A percentile compares a stretch with the other conserved stretches of the same genome.
These are phyloP conservation scores for Fusarium abutilonis DNA, from an alignment of 2,329 filamentous ascomycete species.

Conservation along the genomic window DNA sequence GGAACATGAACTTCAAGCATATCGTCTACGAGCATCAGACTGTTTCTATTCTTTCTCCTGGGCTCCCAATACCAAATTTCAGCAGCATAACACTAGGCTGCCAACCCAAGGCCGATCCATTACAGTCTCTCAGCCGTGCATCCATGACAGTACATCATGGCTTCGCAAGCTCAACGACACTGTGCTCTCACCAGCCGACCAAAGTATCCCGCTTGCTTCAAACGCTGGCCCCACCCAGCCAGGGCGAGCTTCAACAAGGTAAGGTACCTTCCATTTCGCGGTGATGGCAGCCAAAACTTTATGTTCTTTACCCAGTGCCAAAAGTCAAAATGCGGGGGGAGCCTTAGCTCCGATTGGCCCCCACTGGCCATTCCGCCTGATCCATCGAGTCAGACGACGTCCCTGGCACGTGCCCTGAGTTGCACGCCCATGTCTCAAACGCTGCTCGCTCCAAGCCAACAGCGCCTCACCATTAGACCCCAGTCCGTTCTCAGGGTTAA, in stretches of 20 bases:
- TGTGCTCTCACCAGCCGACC: constrained; percentile 15
- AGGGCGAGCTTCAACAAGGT: constrained; percentile 37
- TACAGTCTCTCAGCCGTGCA: constrained; percentile 20
- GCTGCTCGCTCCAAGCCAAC: constrained; percentile 23
- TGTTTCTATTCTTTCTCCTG: no score
- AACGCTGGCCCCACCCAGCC: constrained; percentile 16
- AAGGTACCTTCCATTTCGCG: constrained; percentile 38
- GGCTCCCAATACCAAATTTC: no score
- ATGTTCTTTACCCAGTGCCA: constrained; percentile 35
- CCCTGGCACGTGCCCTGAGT: constrained; percentile 45
- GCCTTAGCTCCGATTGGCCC: constrained; percentile 43
- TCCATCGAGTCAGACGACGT: constrained; percentile 48
- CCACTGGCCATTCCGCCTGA: constrained; percentile 44
- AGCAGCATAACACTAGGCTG: background rate
- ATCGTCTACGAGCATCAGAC: no score
- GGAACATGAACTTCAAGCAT: background rate
- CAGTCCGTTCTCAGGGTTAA: constrained; percentile 31
- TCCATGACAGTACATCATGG: constrained; percentile 35
- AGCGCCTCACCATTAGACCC: constrained; percentile 34
- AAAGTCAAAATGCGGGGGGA: constrained; percentile 44
- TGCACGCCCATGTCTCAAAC: constrained; percentile 39
- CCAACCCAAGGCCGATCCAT: constrained; percentile 16
- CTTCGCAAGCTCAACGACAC: constrained; percentile 18
- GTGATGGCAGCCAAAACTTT: constrained; percentile 23
- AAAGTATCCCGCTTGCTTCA: constrained; percentile 31